Percentiles rank a stretch among this genome's conserved stretches.
These are phyloP conservation scores for Penicillium parvum DNA, from an alignment of 495 filamentous ascomycete genomes.

Conservation along the genomic window DNA sequence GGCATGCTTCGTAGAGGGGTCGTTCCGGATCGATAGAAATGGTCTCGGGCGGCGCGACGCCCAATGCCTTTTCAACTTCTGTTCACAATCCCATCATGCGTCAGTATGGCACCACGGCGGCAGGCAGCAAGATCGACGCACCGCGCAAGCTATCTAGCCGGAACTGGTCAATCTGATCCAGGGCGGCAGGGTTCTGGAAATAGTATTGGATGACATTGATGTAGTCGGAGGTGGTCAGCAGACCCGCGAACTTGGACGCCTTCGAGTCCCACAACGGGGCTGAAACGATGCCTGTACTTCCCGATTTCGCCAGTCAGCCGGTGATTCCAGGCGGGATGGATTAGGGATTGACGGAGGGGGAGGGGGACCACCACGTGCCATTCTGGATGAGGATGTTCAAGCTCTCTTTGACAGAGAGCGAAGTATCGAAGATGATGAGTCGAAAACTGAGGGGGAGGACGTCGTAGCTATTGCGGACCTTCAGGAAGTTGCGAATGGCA, in stretches of 20 bases:
- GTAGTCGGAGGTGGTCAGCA: conserved; percentile 94
- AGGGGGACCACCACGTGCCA: no score
- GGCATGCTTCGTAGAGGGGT: conserved; percentile 92
- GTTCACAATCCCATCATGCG: conserved; percentile 2
- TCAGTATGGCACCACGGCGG: conserved; percentile 10
- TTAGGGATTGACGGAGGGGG: no score
- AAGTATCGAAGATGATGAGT: conserved; percentile 91
- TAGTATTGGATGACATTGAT: conserved; percentile 99
- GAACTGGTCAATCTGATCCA: conserved; percentile 90
- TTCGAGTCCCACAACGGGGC: conserved; percentile 97
- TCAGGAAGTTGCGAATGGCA: conserved; percentile 92
- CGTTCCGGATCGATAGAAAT: conserved; percentile 85
- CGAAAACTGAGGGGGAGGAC: conserved; percentile 97
- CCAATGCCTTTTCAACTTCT: conserved; percentile 95
- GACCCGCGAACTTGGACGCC: conserved; percentile 86
- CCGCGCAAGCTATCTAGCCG: conserved; percentile 88
- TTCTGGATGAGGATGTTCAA: conserved; percentile 95
- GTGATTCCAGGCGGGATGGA: conserved; percentile 4
- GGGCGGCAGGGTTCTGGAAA: conserved; percentile 91
- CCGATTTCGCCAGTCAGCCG: conserved; percentile 27
- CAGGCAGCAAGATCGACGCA: conserved; percentile 28
- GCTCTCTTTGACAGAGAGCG: conserved; percentile 94
- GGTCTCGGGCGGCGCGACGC: conserved; percentile 89
- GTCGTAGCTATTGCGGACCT: conserved; percentile 95
- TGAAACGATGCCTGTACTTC: conserved; percentile 81